Conservation (phyloP, 257 asterid species). For the Gentiana macrophylla region DNA sequence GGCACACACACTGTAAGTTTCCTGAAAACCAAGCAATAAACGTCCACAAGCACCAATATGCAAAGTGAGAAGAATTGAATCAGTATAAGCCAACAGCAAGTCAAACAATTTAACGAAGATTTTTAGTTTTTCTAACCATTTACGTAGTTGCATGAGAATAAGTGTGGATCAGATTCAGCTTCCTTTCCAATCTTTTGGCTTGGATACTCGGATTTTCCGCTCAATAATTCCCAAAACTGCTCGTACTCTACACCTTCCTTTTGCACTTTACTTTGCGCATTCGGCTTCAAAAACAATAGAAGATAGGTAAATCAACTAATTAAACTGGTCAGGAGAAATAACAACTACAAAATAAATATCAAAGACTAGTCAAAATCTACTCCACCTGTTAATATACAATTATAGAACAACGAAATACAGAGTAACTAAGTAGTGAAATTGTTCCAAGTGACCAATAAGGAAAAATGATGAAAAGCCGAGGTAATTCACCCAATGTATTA, state of each 20-base stretch:
- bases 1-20: constrained; percentile 52
- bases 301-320: constrained; percentile 3
- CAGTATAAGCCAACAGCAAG: constrained; percentile 21
- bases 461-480: too few species aligned
- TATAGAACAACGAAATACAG: too few species aligned
- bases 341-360: background rate
- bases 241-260: constrained; percentile 96
- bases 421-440: background rate
- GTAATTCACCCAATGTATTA: background rate
- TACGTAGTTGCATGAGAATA: constrained; percentile 69
- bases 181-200: constrained; percentile 77
- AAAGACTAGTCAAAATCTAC: too few species aligned
- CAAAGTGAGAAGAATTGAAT: constrained; percentile 19
- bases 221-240: constrained; percentile 91
- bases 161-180: constrained; percentile 86
- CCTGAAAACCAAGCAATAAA: constrained; percentile 47
- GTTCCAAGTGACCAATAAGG: too few species aligned
- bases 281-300: constrained; percentile 55
- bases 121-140: constrained; percentile 38
- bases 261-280: constrained; percentile 69
- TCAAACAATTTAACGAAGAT: constrained; percentile 6
- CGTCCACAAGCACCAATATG: constrained; percentile 23
- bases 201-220: constrained; percentile 94
- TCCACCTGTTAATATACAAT: background rate
- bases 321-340: constrained; percentile 1